Evolutionary conservation across 129 eudicot species (phyloP), one percentile per base, ranked within the genome.

Genomic region (Artemisia tridentata): DNA sequence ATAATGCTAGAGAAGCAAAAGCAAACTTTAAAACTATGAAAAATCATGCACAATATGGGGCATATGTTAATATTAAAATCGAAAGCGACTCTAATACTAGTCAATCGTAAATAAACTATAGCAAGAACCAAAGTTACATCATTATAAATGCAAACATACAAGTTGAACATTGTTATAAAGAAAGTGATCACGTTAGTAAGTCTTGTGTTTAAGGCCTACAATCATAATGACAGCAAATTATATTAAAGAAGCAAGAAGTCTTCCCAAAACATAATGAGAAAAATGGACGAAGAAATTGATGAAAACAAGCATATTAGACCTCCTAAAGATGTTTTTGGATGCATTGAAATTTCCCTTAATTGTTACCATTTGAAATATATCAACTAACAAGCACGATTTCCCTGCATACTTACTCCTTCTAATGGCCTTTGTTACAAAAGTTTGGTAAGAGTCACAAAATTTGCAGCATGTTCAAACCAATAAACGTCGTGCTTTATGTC

Each of bases 1-100:
- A 72, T 72, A 72, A 72, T 72, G 69, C 18, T 25, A 68, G 62
- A 72, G 77, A 72, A 72, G 77, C 77, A 72, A 72, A 72, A 72
- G 47, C 69, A 48, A 72, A 72, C 52, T 72, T 23, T 46, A 72
- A 72, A 72, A 68, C 69, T 72, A 61, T 48, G 25, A 47, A 62
- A 72, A 60, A 59, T 72, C 51, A 61, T 60, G 61, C 59, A 72
- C 11, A 6, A 16, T 61, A 68, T 72, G 77, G 77, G 76, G 60
- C 18, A 52, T 60, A 60, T 34, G 43, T 48, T 59, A 16, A 8
- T 25, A 61, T 59, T 60, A 27, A 72, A n/a, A 46, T 5, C 23
- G 76, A 72, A 59, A 31, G 50, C 27, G 75, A 72, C 76, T 45
- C 41, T 34, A 15, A 50, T 60, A 16, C 48, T 72, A 46, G 49